phyloP scores from a whole-genome alignment of 768 basidiomycete genomes.

The Boletus reticulatus region DNA sequence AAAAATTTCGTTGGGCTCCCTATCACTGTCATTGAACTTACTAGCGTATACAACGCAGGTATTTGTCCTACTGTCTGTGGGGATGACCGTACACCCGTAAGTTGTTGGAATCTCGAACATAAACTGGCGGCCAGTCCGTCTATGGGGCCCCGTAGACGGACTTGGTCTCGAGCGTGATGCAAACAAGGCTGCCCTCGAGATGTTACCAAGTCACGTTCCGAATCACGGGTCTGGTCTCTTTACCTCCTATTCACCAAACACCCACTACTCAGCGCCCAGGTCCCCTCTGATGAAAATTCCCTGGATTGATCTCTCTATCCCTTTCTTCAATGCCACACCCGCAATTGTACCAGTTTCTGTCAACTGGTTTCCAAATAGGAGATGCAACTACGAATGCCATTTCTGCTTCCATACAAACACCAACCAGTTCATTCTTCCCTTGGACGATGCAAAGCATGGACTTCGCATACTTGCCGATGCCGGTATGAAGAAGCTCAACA shows the following conservation, averaged over 20 bases:
- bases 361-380: slow-evolving; percentile 27
- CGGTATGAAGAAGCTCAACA: slow-evolving; percentile 38
- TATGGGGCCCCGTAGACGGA: too few species aligned
- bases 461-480: slow-evolving; percentile 32
- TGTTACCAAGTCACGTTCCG: too few species aligned
- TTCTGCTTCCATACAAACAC: slow-evolving; percentile 44
- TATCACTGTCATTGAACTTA: too few species aligned
- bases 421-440: slow-evolving; percentile 32
- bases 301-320: slow-evolving; percentile 18
- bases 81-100: too few species aligned
- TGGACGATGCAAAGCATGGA: slow-evolving; percentile 36
- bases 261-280: background rate
- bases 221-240: background rate
- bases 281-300: slow-evolving; percentile 2
- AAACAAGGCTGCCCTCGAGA: too few species aligned
- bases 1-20: too few species aligned
- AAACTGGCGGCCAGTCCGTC: too few species aligned
- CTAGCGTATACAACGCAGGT: too few species aligned
- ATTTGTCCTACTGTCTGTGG: too few species aligned
- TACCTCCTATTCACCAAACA: background rate
- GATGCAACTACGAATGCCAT: slow-evolving; percentile 37
- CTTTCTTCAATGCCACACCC: slow-evolving; percentile 12
- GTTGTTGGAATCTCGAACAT: too few species aligned
- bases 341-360: slow-evolving; percentile 21
- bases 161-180: too few species aligned